Conservation (phyloP, 257 asterid species). For the Ajuga chamaepitys region DNA sequence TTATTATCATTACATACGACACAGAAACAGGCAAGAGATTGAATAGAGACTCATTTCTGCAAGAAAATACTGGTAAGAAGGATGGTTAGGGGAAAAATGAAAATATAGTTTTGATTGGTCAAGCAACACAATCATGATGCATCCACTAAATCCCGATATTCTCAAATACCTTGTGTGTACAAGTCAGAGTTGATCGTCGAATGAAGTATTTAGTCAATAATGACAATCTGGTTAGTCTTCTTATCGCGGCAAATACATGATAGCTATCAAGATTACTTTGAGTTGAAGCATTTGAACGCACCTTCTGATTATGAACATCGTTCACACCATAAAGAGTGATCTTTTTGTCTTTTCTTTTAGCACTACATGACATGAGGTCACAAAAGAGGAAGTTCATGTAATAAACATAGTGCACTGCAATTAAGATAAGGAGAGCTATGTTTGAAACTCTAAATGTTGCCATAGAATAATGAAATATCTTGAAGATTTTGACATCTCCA, state of each 20-base stretch:
- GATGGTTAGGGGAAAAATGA: neutral
- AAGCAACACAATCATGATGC: conserved; percentile 7
- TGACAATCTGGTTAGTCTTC: neutral
- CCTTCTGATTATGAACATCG: neutral
- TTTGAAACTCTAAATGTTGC: no score
- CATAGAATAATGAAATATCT: no score
- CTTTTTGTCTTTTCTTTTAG: neutral
- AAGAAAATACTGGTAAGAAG: neutral
- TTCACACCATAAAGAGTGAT: neutral
- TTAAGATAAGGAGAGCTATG: no score
- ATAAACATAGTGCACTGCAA: no score
- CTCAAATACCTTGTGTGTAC: neutral
- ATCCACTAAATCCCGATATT: conserved; percentile 8
- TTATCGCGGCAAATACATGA: conserved; percentile 2
- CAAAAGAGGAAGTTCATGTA: no score
- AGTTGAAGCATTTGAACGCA: conserved; percentile 10
- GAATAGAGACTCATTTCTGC: no score
- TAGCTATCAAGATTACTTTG: conserved; percentile 14
- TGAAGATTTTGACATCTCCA: no score
- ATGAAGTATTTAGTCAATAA: neutral
- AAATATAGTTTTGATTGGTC: neutral
- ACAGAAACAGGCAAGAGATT: no score
- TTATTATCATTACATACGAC: no score
- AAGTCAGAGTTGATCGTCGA: neutral
- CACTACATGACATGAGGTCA: neutral